Conservation (phyloP, 306 rosid species). For the Sicyos baderoa region DNA sequence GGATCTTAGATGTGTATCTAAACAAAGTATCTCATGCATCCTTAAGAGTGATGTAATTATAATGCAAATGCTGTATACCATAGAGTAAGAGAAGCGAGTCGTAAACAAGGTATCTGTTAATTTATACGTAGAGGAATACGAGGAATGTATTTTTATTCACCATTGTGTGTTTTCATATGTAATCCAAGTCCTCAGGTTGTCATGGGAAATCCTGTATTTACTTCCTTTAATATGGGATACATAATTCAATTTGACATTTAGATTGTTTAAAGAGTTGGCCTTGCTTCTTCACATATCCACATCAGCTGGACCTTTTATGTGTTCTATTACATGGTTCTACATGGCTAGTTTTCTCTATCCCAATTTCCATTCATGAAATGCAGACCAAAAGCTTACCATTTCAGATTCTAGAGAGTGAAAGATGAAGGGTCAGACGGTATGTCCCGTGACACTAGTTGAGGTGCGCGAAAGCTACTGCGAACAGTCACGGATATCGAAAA, state of each 20-base stretch:
- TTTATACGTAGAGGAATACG: background rate
- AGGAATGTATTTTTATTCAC: background rate
- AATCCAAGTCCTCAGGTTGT: background rate
- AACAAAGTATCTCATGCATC: conserved; percentile 2
- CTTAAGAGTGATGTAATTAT: conserved; percentile 1
- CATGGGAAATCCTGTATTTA: background rate
- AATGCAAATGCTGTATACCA: background rate
- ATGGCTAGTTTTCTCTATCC: background rate
- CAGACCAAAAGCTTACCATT: background rate
- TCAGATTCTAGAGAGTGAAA: background rate
- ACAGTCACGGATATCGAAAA: too few species aligned
- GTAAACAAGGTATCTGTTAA: background rate
- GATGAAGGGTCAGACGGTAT: too few species aligned
- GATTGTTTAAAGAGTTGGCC: background rate
- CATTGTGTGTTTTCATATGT: background rate
- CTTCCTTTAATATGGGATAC: background rate
- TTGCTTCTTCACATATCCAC: background rate
- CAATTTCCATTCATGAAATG: background rate
- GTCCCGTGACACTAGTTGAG: too few species aligned
- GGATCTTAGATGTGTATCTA: background rate
- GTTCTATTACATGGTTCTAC: background rate
- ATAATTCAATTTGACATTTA: background rate
- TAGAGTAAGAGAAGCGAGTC: conserved; percentile 3
- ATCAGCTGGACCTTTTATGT: too few species aligned
- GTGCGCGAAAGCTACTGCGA: too few species aligned